phyloP scores from a whole-genome alignment of 331 rosid genomes.

The Quercus phellos region DNA sequence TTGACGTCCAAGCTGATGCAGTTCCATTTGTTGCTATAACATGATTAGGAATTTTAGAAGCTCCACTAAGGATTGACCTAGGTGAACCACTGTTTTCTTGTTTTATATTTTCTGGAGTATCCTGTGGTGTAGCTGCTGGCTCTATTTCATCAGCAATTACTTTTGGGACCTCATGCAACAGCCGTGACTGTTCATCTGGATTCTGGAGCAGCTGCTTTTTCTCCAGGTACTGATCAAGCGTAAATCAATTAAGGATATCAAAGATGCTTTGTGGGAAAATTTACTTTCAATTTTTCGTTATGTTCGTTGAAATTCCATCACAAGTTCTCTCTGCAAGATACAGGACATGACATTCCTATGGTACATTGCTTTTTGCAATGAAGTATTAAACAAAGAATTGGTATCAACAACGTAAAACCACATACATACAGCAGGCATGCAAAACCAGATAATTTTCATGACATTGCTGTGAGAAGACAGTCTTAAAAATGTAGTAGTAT shows the following conservation, averaged over 20 bases:
- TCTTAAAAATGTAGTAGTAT: too few species aligned
- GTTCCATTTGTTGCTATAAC: conserved; percentile 27
- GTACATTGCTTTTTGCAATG: conserved; percentile 3
- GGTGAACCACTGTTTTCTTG: conserved; percentile 33
- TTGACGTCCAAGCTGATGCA: conserved; percentile 11
- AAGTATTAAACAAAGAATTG: too few species aligned
- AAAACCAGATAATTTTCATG: too few species aligned
- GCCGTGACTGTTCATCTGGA: conserved; percentile 56
- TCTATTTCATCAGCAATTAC: conserved; percentile 59
- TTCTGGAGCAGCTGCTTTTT: conserved; percentile 62
- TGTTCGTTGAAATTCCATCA: background rate
- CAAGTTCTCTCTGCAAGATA: too few species aligned
- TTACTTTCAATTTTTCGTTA: conserved; percentile 3
- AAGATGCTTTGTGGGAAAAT: background rate
- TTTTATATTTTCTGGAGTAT: conserved; percentile 21
- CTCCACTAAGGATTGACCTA: conserved; percentile 29
- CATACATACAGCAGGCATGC: too few species aligned
- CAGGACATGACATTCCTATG: background rate
- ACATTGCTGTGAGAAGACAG: too few species aligned
- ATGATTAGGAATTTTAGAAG: conserved; percentile 35
- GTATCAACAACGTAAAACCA: too few species aligned
- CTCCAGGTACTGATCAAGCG: conserved; percentile 60
- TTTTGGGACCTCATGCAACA: conserved; percentile 61
- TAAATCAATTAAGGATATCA: conserved; percentile 57
- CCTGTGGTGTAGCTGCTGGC: conserved; percentile 23